Evolutionary conservation across 331 rosid genomes (phyloP), one percentile per base, ranked within the genome.

Genomic region (Phaseolus coccineus): DNA sequence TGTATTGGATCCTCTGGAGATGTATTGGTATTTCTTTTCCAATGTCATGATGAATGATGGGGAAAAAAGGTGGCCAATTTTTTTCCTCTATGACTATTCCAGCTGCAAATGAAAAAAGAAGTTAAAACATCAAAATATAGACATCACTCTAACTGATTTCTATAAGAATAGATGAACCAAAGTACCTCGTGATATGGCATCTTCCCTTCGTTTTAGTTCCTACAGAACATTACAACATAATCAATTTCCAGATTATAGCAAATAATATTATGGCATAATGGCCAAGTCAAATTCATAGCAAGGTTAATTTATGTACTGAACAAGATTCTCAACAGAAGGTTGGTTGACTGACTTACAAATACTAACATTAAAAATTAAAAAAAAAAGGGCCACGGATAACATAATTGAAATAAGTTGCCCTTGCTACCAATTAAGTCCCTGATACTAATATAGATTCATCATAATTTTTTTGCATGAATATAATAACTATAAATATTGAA

Each of bases 21-120:
- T 96, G 99, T 68, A 96, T 79, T 30, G 99, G 99, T 81, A 93
- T 93, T 81, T 96, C 99, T 30, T 85, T 91, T 46, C 85, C 85
- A 90, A 96, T 91, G 87, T 96, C 91, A 81, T 96, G 93, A 84
- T 96, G 99, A 81, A 96, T 93, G 78, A 96, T 19, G 66, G 98
- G 99, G 4, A 79, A 88, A 87, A 91, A 93, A 33, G 98, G 94
- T 52, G 99, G 98, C 97, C 97, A 96, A 66, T 91, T 96, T 85
- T 96, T 96, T 69, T 93, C 97, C 91, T 91, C 97, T 64, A 90
- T 77, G 19, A 85, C 85, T 82, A 90, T 76, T 71, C 98, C 98
- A 84, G 93, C 98, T 96, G 94, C 83, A 84, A 84, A 79, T 27
- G 31, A 47, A 25, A 24, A 2, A 11, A 12, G 1, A 10, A 9